phyloP scores from a whole-genome alignment of 495 filamentous ascomycete genomes.

The Platismatia glauca region DNA sequence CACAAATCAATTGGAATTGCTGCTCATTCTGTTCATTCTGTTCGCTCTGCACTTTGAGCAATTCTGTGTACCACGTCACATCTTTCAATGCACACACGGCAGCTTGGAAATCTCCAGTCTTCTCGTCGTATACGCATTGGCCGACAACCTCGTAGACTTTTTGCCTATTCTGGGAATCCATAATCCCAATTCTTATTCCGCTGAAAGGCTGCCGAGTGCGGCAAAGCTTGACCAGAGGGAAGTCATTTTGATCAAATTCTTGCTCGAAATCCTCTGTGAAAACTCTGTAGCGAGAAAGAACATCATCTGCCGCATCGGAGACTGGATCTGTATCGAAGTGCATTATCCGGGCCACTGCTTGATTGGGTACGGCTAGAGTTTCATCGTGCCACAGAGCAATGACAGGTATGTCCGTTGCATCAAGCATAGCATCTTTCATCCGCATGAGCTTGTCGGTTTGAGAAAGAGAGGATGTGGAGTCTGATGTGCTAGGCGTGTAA shows the following conservation, averaged over 20 bases:
- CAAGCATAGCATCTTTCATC: constrained; percentile 63
- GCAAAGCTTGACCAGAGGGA: constrained; percentile 51
- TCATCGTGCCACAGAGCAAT: constrained; percentile 66
- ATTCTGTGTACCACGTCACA: constrained; percentile 51
- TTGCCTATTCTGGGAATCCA: constrained; percentile 35
- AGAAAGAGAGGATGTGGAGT: not conserved
- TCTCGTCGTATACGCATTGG: constrained; percentile 47
- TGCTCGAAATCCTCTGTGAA: constrained; percentile 55
- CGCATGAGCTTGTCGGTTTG: constrained; percentile 49
- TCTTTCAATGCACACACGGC: constrained; percentile 56
- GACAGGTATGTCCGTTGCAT: constrained; percentile 57
- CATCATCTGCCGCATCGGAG: constrained; percentile 41
- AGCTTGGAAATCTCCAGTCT: constrained; percentile 57
- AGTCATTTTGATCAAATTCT: constrained; percentile 46
- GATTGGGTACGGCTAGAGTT: constrained; percentile 55
- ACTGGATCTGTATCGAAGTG: constrained; percentile 33
- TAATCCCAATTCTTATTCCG: constrained; percentile 49
- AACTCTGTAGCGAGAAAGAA: constrained; percentile 44
- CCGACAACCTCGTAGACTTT: constrained; percentile 51
- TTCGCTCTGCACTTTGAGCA: constrained; percentile 51
- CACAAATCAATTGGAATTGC: constrained; percentile 59
- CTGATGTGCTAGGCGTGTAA: not conserved
- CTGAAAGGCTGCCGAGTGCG: constrained; percentile 46
- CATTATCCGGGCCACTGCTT: constrained; percentile 47
- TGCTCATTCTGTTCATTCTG: constrained; percentile 53